Evolutionary conservation across 345 rosid genomes (phyloP).

Genomic region (Erucastrum elatum): DNA sequence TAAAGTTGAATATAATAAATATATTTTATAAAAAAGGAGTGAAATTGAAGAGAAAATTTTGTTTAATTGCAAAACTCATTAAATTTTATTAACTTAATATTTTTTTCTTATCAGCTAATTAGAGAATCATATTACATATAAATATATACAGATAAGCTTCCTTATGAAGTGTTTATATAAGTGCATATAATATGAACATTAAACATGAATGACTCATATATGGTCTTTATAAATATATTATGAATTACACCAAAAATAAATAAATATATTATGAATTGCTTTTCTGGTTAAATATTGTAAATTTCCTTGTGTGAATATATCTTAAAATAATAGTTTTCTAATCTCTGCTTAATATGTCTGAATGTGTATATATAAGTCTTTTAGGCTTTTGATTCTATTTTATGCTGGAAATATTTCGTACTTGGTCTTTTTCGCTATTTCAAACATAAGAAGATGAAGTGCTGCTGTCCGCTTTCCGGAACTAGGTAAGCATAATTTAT

Average conservation of each 20-base stretch:
- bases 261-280: neutral
- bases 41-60: neutral
- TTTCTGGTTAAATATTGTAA: neutral
- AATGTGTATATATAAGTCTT: constrained; percentile 9
- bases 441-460: constrained; percentile 7
- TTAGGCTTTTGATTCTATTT: neutral
- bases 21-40: neutral
- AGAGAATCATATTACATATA: neutral
- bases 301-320: neutral
- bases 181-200: neutral
- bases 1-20: neutral
- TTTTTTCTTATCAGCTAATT: neutral
- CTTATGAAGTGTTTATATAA: no score
- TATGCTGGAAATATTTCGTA: neutral
- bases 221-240: neutral
- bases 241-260: neutral
- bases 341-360: neutral
- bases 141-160: neutral
- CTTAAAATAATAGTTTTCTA: neutral
- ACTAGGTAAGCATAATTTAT: neutral
- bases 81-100: neutral
- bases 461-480: neutral
- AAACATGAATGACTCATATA: constrained; percentile 9
- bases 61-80: neutral
- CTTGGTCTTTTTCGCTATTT: neutral